These are phyloP conservation scores for Xylaria telfairii DNA, from an alignment of 495 filamentous ascomycete genomes.

Conservation along the genomic window DNA sequence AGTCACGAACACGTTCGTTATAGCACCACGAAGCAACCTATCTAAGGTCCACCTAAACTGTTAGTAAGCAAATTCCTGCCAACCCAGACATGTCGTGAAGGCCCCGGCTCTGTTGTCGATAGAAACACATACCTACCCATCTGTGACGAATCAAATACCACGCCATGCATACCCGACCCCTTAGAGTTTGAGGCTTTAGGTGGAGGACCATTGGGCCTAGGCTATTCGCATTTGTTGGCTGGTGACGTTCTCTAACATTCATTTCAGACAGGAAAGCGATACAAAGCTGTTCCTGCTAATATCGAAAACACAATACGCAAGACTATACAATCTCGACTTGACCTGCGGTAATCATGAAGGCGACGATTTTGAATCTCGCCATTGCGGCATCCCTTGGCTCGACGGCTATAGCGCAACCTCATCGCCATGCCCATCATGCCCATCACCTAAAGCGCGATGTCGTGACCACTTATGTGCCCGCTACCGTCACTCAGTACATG, in stretches of 20 bases:
- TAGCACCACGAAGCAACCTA: no score
- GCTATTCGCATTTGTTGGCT: not conserved
- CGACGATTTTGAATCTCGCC: slow-evolving; percentile 47
- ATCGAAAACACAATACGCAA: not conserved
- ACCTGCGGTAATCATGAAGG: slow-evolving; percentile 53
- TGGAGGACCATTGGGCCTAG: not conserved
- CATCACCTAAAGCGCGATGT: slow-evolving; percentile 53
- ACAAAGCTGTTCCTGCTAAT: not conserved
- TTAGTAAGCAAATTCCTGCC: not conserved
- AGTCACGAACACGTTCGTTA: slow-evolving; percentile 36
- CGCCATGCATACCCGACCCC: not conserved
- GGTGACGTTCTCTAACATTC: not conserved
- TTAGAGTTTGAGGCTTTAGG: not conserved
- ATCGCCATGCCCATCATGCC: slow-evolving; percentile 50
- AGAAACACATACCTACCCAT: not conserved
- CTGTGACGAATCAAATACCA: not conserved
- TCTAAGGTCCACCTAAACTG: not conserved
- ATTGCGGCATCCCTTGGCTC: slow-evolving; percentile 54
- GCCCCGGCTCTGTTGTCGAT: not conserved
- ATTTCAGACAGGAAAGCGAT: not conserved
- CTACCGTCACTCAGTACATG: slow-evolving; percentile 65
- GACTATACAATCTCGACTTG: slow-evolving; percentile 16
- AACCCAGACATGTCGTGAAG: not conserved
- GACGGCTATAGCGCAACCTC: slow-evolving; percentile 52
- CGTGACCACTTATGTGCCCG: slow-evolving; percentile 48